Conservation (phyloP, 73 alveolate genomes). For the Stentor coeruleus region DNA sequence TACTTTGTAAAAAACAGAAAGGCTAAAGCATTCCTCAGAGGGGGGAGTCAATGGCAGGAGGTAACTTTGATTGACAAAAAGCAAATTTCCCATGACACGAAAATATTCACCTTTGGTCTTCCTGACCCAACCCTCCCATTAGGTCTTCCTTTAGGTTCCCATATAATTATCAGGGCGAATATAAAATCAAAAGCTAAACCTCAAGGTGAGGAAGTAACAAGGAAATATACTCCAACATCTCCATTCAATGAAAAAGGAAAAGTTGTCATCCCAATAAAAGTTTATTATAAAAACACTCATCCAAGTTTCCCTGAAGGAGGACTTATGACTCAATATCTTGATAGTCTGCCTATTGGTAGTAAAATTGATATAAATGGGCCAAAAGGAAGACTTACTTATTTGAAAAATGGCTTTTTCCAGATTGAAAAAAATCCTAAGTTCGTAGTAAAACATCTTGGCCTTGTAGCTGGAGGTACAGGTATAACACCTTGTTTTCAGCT, state of each 20-base stretch:
- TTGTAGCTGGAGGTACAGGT: conserved; percentile 67
- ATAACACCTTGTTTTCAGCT: conserved; percentile 58
- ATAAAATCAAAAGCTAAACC: conserved; percentile 38
- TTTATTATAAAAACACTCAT: conserved; percentile 55
- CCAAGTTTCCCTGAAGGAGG: conserved; percentile 65
- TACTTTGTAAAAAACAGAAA: neutral
- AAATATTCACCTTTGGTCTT: conserved; percentile 55
- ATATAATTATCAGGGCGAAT: conserved; percentile 53
- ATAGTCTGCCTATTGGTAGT: conserved; percentile 36
- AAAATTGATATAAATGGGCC: conserved; percentile 47
- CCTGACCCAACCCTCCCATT: conserved; percentile 52
- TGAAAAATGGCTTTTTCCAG: conserved; percentile 36
- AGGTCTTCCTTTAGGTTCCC: conserved; percentile 77
- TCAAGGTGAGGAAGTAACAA: neutral
- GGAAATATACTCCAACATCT: conserved; percentile 76
- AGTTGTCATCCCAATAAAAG: conserved; percentile 65
- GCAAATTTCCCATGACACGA: conserved; percentile 35
- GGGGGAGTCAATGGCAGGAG: neutral
- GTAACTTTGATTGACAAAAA: conserved; percentile 4
- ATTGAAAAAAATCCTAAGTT: neutral
- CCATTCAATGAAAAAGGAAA: conserved; percentile 48
- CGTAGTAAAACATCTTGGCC: conserved; percentile 41
- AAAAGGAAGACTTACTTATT: conserved; percentile 33
- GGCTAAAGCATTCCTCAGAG: conserved; percentile 5
- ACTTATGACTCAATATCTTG: conserved; percentile 44